phyloP scores from a whole-genome alignment of 345 rosid genomes.

The Streptanthus diversifolius region DNA sequence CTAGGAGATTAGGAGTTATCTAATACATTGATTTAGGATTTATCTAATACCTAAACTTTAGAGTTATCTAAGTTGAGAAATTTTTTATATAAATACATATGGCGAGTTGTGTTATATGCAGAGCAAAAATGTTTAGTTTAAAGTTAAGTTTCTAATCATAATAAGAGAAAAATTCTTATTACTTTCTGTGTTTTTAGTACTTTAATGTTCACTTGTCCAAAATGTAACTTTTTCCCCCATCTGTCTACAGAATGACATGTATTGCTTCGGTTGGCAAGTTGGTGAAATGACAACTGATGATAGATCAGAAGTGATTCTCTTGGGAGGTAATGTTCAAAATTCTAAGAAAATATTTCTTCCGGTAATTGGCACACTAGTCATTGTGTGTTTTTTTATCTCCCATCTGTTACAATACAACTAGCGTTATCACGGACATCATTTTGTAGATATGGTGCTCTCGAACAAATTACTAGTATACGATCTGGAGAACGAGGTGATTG shows the following conservation, averaged over 20 bases:
- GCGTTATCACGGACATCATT: background rate
- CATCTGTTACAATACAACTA: background rate
- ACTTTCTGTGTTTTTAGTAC: no score
- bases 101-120: no score
- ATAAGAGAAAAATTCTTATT: no score
- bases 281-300: constrained; percentile 56
- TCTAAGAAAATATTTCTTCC: background rate
- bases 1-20: no score
- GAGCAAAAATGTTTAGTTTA: no score
- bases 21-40: no score
- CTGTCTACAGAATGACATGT: constrained; percentile 45
- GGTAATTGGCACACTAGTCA: background rate
- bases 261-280: constrained; percentile 85
- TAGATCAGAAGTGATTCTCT: constrained; percentile 55
- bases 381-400: background rate
- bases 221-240: background rate
- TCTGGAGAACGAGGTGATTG: constrained; percentile 64
- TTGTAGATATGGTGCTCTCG: constrained; percentile 77
- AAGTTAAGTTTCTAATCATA: no score
- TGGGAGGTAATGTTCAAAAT: constrained; percentile 60
- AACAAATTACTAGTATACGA: constrained; percentile 81
- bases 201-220: background rate
- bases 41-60: no score
- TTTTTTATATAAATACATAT: no score
- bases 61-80: no score